phyloP scores from a whole-genome alignment of 768 basidiomycete genomes.

The Mycena filopes region DNA sequence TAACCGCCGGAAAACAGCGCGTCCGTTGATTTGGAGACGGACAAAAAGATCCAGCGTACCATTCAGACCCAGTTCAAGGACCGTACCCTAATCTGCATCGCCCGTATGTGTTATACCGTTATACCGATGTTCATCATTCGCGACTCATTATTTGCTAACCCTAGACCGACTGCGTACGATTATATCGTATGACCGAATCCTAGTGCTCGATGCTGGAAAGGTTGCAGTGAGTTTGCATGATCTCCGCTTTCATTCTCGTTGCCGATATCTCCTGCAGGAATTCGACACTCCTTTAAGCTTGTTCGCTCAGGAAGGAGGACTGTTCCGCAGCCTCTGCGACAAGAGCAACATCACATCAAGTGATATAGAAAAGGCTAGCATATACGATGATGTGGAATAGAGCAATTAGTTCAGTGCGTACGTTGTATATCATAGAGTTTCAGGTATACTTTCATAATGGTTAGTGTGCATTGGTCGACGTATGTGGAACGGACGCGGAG shows the following conservation, averaged over 20 bases:
- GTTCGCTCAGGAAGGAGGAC: conserved; percentile 56
- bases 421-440: too few relatives aligned
- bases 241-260: background rate
- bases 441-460: too few relatives aligned
- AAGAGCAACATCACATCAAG: conserved; percentile 59
- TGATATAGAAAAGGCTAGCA: conserved; percentile 50
- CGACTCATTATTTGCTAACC: conserved; percentile 24
- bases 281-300: conserved; percentile 67
- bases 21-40: conserved; percentile 83
- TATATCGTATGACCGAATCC: conserved; percentile 78
- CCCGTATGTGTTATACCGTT: conserved; percentile 60
- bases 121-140: background rate
- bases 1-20: conserved; percentile 46
- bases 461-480: too few relatives aligned
- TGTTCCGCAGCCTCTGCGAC: conserved; percentile 74
- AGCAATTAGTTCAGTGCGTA: background rate
- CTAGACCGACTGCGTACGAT: conserved; percentile 82
- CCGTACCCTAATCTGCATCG: conserved; percentile 81
- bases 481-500: too few relatives aligned
- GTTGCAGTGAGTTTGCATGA: conserved; percentile 55
- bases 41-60: conserved; percentile 84
- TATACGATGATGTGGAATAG: conserved; percentile 22
- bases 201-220: conserved; percentile 74
- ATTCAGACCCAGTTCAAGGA: conserved; percentile 79
- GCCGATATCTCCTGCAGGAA: conserved; percentile 48